These are phyloP conservation scores for Graphiopsis chlorocephala DNA, from an alignment of 2,329 filamentous ascomycete genomes.

Conservation along the genomic window DNA sequence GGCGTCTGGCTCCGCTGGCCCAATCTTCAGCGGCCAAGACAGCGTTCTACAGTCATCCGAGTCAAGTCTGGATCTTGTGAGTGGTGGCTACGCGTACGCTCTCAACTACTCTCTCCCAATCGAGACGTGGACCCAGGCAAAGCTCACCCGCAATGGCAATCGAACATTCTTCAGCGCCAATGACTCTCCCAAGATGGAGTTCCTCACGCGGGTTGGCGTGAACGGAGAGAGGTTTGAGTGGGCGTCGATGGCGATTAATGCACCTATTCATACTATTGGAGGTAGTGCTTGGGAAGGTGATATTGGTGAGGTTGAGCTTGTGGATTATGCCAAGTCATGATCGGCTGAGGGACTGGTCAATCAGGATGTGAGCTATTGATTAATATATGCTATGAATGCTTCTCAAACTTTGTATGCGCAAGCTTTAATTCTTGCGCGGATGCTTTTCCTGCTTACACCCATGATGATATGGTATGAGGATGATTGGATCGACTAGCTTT, in stretches of 20 bases:
- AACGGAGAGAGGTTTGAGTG: conserved; percentile 43
- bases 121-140: conserved; percentile 37
- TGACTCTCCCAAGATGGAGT: conserved; percentile 38
- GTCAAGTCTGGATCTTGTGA: conserved; percentile 37
- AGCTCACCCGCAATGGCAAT: conserved; percentile 37
- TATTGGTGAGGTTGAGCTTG: conserved; percentile 20
- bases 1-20: conserved; percentile 42
- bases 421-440: not conserved
- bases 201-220: conserved; percentile 44
- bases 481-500: no score
- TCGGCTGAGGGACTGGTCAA: not conserved
- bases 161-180: conserved; percentile 35
- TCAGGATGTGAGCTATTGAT: not conserved
- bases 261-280: conserved; percentile 42
- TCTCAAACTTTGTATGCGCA: no score
- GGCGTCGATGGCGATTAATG: conserved; percentile 47
- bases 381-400: not conserved
- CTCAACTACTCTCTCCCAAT: conserved; percentile 43
- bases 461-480: not conserved
- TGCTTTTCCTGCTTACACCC: not conserved
- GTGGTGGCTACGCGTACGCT: conserved; percentile 39
- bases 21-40: conserved; percentile 43
- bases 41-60: conserved; percentile 27
- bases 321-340: conserved; percentile 19
- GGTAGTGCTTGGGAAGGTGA: conserved; percentile 30